Base-by-base conservation (phyloP, 2,329 filamentous ascomycete species). In the Talaromyces sp. region DNA sequence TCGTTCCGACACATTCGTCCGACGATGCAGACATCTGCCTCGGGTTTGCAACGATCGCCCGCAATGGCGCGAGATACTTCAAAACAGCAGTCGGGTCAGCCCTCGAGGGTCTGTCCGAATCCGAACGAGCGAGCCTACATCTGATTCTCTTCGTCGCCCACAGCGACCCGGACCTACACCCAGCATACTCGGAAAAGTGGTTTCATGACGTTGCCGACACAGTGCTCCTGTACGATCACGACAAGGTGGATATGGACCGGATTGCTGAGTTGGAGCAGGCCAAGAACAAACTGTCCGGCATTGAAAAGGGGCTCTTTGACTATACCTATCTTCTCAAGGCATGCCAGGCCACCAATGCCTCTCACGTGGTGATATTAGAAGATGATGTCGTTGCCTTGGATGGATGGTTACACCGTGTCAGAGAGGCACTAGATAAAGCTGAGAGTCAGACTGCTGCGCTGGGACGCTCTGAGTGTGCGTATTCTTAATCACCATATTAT, bases 311-410 rank as follows among this genome's bases (percentile, higher is more conserved):
- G 3, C 63, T 80, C 6, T 76, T 75, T 59, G 79, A 81, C 63
- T 80, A 80, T 62, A 70, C 66, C 9, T 76, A 76, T 51, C 63
- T 80, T 27, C 63, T 81, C 27, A 71, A 75, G 54, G 70, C 71
- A 11, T 81, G 79, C 65, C 62, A 71, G 26, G 66, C 68, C 29
- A 68, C 69, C 7, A 70, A 70, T 21, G 70, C 77, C 8, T 71
- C 73, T 2, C 79, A 79, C 62, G 71, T 77, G 41, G 67, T 72
- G 6, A 76, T 81, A 43, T 64, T 81, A 4, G 79, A 81, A 63
- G 79, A 81, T 62, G 79, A 81, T 63, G 71, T 76, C 3, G 58
- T 82, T 4, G 78, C 77, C 35, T 72, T 77, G 64, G 77, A 79
- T 55, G 79, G 79, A 12, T 81, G 80, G 79, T 79, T 76, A 63